Percentiles rank a stretch among this genome's conserved stretches.
These are phyloP conservation scores for Mesembryanthemum crystallinum DNA, from an alignment of 148 eudicot species.

Conservation along the genomic window DNA sequence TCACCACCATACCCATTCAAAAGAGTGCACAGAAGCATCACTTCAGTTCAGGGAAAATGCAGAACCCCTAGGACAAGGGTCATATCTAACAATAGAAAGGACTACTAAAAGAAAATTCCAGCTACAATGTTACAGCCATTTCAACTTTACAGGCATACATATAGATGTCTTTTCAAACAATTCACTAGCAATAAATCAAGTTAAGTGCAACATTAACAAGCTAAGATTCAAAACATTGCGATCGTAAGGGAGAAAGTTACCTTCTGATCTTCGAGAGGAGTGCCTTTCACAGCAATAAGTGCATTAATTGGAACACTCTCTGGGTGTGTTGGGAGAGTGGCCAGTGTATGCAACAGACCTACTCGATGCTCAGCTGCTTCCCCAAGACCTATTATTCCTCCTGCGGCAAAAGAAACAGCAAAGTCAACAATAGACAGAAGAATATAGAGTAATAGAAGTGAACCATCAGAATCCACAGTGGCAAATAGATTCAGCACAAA, in stretches of 20 bases:
- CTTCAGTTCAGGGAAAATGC: too few species aligned
- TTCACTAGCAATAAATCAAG: neutral
- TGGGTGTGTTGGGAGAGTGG: conserved; percentile 93
- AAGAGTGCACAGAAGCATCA: too few species aligned
- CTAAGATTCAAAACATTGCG: neutral
- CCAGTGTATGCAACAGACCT: conserved; percentile 88
- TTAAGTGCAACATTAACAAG: neutral
- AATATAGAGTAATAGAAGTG: neutral
- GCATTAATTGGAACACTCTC: conserved; percentile 99
- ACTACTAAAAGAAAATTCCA: neutral
- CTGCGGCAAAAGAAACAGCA: conserved; percentile 36
- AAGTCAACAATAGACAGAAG: conserved; percentile 9
- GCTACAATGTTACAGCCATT: neutral
- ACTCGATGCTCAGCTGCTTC: conserved; percentile 96
- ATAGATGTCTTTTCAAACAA: neutral
- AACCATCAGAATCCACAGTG: too few species aligned
- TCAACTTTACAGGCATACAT: neutral
- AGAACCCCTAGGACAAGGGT: neutral
- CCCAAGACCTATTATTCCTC: conserved; percentile 98
- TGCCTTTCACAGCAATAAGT: conserved; percentile 91
- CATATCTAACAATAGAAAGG: neutral
- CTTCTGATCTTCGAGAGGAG: conserved; percentile 96
- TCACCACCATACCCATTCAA: too few species aligned
- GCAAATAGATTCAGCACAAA: neutral
- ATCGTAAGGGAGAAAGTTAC: conserved; percentile 31